Evolutionary conservation across 1,284 basidiomycete species (phyloP).

Genomic region (Mycena citricolor): DNA sequence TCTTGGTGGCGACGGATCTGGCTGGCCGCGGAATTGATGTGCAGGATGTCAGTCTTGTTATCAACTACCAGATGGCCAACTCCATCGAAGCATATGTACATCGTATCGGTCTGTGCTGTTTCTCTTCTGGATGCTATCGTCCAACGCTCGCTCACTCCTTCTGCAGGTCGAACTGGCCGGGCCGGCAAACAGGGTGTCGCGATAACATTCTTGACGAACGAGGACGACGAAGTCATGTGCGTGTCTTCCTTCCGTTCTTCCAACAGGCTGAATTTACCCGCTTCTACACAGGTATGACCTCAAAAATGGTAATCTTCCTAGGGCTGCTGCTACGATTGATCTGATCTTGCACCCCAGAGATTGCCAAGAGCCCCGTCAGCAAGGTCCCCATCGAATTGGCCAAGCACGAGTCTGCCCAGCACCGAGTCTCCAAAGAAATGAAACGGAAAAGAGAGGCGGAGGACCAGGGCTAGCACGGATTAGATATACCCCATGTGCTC

Average conservation of each 20-base stretch:
- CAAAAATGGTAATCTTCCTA: constrained; percentile 65
- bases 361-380: constrained; percentile 90
- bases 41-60: constrained; percentile 91
- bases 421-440: constrained; percentile 88
- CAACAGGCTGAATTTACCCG: constrained; percentile 1
- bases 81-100: constrained; percentile 98
- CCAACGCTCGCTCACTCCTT: constrained; percentile 13
- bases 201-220: constrained; percentile 94
- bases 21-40: constrained; percentile 99
- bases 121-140: constrained; percentile 3
- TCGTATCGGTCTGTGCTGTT: constrained; percentile 72
- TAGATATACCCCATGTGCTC: too few species aligned
- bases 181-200: constrained; percentile 92
- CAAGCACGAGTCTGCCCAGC: constrained; percentile 87
- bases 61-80: constrained; percentile 97
- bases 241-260: constrained; percentile 34
- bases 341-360: constrained; percentile 52
- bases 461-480: constrained; percentile 43
- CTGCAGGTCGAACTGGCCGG: constrained; percentile 87
- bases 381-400: constrained; percentile 86
- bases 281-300: constrained; percentile 72
- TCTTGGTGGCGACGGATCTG: constrained; percentile 95
- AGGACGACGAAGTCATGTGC: constrained; percentile 96
- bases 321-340: constrained; percentile 11
- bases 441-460: constrained; percentile 84